Evolutionary conservation across 1,284 basidiomycete species (phyloP).

Genomic region (Trametes hirsuta): DNA sequence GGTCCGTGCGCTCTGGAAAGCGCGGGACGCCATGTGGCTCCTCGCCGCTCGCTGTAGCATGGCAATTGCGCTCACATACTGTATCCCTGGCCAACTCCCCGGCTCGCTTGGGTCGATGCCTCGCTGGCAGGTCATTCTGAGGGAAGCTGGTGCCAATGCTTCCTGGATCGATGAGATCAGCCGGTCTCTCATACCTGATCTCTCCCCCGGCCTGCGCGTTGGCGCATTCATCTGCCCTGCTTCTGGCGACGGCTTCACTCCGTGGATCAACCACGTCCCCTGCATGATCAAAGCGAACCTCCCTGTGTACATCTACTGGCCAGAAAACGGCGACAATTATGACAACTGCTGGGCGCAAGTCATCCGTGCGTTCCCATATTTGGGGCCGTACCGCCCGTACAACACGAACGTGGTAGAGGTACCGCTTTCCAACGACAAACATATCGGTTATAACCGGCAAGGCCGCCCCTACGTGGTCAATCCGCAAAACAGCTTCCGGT

Average conservation of each 20-base stretch:
- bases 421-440: too few relatives aligned
- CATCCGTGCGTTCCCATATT: background rate
- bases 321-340: background rate
- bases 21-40: too few relatives aligned
- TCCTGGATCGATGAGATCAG: background rate
- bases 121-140: background rate
- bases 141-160: background rate
- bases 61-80: too few relatives aligned
- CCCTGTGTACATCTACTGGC: slow-evolving; percentile 3
- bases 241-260: background rate
- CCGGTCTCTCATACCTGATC: background rate
- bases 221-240: background rate
- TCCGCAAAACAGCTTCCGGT: too few relatives aligned
- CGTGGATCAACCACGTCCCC: slow-evolving; percentile 6
- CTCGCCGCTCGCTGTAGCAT: too few relatives aligned
- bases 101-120: background rate
- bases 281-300: slow-evolving; percentile 5
- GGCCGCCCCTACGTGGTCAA: too few relatives aligned
- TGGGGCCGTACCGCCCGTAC: background rate
- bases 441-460: too few relatives aligned
- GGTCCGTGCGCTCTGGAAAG: too few relatives aligned
- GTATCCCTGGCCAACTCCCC: background rate
- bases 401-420: background rate
- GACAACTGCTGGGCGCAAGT: background rate
- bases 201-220: slow-evolving; percentile 2